phyloP scores from a whole-genome alignment of 2,329 filamentous ascomycete genomes.

The Botrytis paeoniae region DNA sequence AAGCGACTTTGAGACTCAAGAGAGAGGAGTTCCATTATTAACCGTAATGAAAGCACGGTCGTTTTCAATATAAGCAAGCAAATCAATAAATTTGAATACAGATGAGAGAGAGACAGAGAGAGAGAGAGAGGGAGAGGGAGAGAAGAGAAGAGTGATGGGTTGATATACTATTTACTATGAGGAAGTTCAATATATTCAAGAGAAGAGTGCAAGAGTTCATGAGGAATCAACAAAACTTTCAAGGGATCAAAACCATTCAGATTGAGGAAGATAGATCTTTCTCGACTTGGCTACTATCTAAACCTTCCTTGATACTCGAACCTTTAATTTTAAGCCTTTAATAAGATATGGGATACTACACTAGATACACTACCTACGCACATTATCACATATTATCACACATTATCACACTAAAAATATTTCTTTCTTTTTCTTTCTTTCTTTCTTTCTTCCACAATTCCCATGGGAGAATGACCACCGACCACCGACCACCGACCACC shows the following conservation, averaged over 20 bases:
- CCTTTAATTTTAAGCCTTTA: not conserved
- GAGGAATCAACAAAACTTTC: not conserved
- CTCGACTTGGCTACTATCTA: not conserved
- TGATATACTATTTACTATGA: too few relatives aligned
- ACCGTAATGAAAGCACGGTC: not conserved
- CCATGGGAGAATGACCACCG: not conserved
- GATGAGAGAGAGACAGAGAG: not conserved
- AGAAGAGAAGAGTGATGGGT: not conserved
- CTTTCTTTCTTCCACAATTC: not conserved
- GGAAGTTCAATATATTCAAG: not conserved
- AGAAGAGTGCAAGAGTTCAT: not conserved
- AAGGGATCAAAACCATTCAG: not conserved
- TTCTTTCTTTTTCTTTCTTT: not conserved
- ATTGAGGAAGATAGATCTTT: not conserved
- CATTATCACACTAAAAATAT: not conserved
- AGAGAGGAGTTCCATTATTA: not conserved
- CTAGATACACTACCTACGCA: too few relatives aligned
- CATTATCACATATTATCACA: too few relatives aligned
- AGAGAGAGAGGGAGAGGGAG: too few relatives aligned
- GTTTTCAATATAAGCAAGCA: not conserved
- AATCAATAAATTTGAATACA: not conserved
- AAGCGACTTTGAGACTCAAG: not conserved
- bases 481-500: not conserved
- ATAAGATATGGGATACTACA: not conserved
- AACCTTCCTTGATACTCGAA: not conserved